Base-by-base conservation (phyloP, 1,139 yeast genomes). In the Kodamaea sp. region DNA sequence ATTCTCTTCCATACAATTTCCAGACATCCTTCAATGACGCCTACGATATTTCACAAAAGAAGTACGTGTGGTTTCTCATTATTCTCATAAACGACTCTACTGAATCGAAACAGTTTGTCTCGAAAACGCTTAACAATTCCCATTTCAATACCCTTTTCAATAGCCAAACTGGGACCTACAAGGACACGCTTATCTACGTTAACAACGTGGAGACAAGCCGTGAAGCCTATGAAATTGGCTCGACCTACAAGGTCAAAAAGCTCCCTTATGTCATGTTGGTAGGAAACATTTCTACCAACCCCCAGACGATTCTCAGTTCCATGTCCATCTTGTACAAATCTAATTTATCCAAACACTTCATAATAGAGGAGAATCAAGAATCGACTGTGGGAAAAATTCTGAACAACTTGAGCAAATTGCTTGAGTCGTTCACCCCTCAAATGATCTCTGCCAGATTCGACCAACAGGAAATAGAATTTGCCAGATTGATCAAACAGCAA, bases 141-240 rank as follows among this genome's bases (percentile, higher is more conserved):
- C 38, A 37, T 6, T 70, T 76, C 42, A 41, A 48, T 15, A 51
- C 51, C 10, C 52, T 69, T 21, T 59, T 74, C 39, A 53, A 61
- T 31, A 63, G 61, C 22, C 47, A 55, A 20, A 53, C 62, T 19
- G 68, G 76, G 1, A 48, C 59, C 2, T 57, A 64, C 37, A 57
- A 55, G 35, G 67, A 61, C n/a, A 66, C 71, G 26, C 52, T 61
- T 10, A 63, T 80, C 2, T 76, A 64, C 44, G 58, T 70, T 11
- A 59, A 56, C 28, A 66, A 67, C 41, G 57, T 63, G 7, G 61
- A 57, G 15, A 49, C 53, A 15, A 62, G 66, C 35, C 75, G 80
- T 0, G 83, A 78, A 49, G 66, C 77, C 2, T 70, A 59, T 49
- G 78, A 74, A 45, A 67, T 78, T 12, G 81, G 77, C 2, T 50